Base-by-base conservation (phyloP, 805 yeast genomes). In the Saccharomycopsis fibuligera region DNA sequence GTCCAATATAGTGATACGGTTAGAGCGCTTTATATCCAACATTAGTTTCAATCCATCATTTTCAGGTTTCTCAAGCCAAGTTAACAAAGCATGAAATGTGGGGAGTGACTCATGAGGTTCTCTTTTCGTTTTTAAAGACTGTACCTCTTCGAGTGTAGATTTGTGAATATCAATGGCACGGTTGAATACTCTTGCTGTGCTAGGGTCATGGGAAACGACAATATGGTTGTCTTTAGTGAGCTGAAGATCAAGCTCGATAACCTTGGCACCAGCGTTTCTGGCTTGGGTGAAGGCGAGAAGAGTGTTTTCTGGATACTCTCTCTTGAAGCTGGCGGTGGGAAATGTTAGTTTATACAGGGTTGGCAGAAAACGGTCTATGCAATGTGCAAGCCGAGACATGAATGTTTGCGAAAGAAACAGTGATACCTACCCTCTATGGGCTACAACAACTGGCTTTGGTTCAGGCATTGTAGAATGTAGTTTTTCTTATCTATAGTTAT, bases 41-140 rank as follows among this genome's bases (percentile, higher is more conserved):
- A 59, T 86, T 9, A 58, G 74, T 21, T 72, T 88, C 47, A 70
- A 86, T 54, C 50, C 70, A 10, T 72, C 80, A 8, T 89, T 89
- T 62, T 87, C 88, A 68, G 52, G 66, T 8, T 52, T n/a, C 60
- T 30, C 69, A 42, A 61, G 53, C 72, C 72, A 68, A 5, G 50
- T 38, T 5, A 68, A 51, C 0, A 60, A 53, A n/a, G 63, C 61
- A 4, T 48, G 48, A 5, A 69, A 58, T 4, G 65, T 54, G 1
- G 69, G 67, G 52, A 67, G 56, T 5, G 60, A 54, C 16, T 63
- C 61, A 36, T 62, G 63, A 2, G 73, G 73, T 30, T 60, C 59
- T 1, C 33, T 21, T 29, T 50, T 42, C 2, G 70, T 67, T 9
- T 56, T 53, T 22, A 69, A 53, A 19, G 54, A 43, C n/a, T 57